phyloP scores from a whole-genome alignment of 306 rosid genomes.

The Pyrus pyrifolia region DNA sequence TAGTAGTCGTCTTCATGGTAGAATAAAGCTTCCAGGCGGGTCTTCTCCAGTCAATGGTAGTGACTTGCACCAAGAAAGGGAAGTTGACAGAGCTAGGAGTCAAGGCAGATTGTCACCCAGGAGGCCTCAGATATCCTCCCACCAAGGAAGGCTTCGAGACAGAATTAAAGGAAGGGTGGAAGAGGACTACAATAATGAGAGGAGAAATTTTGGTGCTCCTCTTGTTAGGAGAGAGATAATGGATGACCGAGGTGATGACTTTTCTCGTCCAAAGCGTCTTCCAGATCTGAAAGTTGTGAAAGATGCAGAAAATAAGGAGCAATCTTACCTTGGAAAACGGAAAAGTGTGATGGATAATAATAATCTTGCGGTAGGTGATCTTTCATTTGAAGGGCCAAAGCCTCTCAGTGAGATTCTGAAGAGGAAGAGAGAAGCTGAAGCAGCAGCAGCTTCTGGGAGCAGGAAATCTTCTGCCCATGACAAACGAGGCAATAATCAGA shows the following conservation, averaged over 20 bases:
- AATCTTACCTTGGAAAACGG: constrained; percentile 47
- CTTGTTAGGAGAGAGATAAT: constrained; percentile 37
- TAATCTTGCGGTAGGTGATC: constrained; percentile 44
- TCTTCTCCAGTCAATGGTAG: constrained; percentile 33
- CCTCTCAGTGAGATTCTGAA: constrained; percentile 92
- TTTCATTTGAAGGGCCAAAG: constrained; percentile 78
- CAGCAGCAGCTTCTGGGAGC: constrained; percentile 31
- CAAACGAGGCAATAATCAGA: constrained; percentile 23
- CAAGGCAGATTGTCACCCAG: constrained; percentile 57
- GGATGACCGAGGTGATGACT: constrained; percentile 33
- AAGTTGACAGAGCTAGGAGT: constrained; percentile 47
- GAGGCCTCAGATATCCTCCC: constrained; percentile 45
- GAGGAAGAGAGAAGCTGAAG: constrained; percentile 57
- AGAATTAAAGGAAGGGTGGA: constrained; percentile 56
- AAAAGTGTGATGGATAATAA: constrained; percentile 29
- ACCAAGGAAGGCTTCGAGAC: constrained; percentile 61
- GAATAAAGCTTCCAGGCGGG: constrained; percentile 62
- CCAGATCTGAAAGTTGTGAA: constrained; percentile 57
- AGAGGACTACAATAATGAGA: constrained; percentile 44
- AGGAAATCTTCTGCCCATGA: constrained; percentile 22
- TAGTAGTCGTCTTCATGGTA: constrained; percentile 71
- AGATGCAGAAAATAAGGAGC: constrained; percentile 42
- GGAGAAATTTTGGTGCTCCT: constrained; percentile 38
- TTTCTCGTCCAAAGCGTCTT: constrained; percentile 62
- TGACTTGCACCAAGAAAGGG: constrained; percentile 47